Base-by-base conservation (phyloP, 2,329 filamentous ascomycete species). In the Lachnellula suecica region DNA sequence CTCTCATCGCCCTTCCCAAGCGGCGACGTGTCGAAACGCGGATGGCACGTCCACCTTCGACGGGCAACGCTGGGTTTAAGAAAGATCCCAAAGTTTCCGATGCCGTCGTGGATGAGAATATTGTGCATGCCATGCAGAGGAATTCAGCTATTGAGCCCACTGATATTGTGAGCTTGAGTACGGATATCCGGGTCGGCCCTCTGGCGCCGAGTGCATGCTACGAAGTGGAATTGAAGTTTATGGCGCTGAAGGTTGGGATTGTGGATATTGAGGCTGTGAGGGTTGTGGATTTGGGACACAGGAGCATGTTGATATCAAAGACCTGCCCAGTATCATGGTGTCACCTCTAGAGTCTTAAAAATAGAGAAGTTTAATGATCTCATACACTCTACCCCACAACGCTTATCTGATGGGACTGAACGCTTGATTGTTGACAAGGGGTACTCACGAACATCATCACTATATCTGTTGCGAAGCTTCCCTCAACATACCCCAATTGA, bases 301-400 rank as follows among this genome's bases (percentile, higher is more conserved):
- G 63, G 88, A 92, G 71, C 86, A 88, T 64, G 85, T 89, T 3
- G 88, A 93, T 68, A 84, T 92, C 49, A 79, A 82, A 54, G 87
- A 93, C 56, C 67, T 94, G 58, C 89, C 89, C 0, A 83, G 80
- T 41, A 82, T 91, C 61, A 71, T 90, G 48, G 77, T 86, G 4
- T 64, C 60, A 8, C 47, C 59, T 40, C 22, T 49, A n/a, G 13
- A 24, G 22, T n/a, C 40, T 23, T 42, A 17, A 19, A 20, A 20
- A 10, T 42, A 24, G n/a, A 27, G 41, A 43, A 27, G 22, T 43
- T 15, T 8, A 35, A n/a, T 34, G 11, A 31, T 4, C 29, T 34
- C n/a, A 15, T 34, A n/a, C n/a, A n/a, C n/a, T 34, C 29, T 34
- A 34, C n/a, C n/a, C 31, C 31, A 35, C 15, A 35, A 35, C n/a